A percentile compares a stretch with the other conserved stretches of the same genome.
Evolutionary conservation across 2,329 filamentous ascomycete genomes (phyloP).

Genomic region (Xylariaceae sp.): DNA sequence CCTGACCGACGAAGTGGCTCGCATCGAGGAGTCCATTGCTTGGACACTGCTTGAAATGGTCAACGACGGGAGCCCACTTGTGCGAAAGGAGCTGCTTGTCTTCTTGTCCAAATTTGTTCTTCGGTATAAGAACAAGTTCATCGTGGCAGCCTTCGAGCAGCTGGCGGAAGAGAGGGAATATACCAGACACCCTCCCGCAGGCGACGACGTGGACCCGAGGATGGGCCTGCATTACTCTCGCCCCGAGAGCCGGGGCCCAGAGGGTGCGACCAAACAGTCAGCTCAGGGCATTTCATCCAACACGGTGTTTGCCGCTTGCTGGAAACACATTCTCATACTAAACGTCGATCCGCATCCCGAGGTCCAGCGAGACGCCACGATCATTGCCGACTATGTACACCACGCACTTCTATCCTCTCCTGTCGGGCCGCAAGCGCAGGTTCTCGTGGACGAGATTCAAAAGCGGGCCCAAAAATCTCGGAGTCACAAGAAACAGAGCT

Average conservation of each 20-base stretch:
- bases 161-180: constrained; percentile 76
- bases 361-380: constrained; percentile 75
- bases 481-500: constrained; percentile 38
- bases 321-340: constrained; percentile 87
- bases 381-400: constrained; percentile 84
- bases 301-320: constrained; percentile 87
- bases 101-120: constrained; percentile 90
- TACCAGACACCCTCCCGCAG: constrained; percentile 48
- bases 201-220: constrained; percentile 54
- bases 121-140: constrained; percentile 85
- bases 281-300: constrained; percentile 68
- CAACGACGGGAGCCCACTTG: constrained; percentile 88
- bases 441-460: constrained; percentile 68
- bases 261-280: constrained; percentile 52
- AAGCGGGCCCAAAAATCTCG: constrained; percentile 44
- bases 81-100: constrained; percentile 85
- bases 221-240: constrained; percentile 59
- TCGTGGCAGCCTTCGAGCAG: constrained; percentile 89
- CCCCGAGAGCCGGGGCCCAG: constrained; percentile 48
- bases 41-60: constrained; percentile 87
- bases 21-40: constrained; percentile 86
- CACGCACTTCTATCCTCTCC: constrained; percentile 71
- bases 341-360: constrained; percentile 94
- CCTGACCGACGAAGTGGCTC: constrained; percentile 81
- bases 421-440: constrained; percentile 64